Evolutionary conservation across 2,329 filamentous ascomycete genomes (phyloP), one percentile per base, ranked within the genome.

Genomic region (Trichophaea hybrida): DNA sequence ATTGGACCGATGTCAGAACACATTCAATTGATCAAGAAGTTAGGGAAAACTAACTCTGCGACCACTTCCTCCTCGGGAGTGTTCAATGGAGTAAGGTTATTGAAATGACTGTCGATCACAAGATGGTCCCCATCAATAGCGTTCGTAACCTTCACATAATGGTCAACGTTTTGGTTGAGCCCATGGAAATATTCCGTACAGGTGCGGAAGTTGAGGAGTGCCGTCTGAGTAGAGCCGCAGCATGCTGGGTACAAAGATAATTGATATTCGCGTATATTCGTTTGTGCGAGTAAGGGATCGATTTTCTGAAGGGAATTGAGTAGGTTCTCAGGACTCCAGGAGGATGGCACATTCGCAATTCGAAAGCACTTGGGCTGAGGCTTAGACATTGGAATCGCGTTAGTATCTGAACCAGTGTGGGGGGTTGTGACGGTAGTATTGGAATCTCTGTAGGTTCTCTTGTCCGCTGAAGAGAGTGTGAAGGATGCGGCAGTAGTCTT

Each of bases 71-170:
- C 44, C 6, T 48, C 44, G 44, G 44, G 44, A 5, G 17, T 32
- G 40, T n/a, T 51, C 44, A 57, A 31, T 33, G 53, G 53, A 6
- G 58, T 60, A n/a, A 60, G 15, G 33, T 17, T 24, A 31, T 51
- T 31, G 44, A 60, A 60, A 40, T 51, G 15, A 6, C 31, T 43
- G 44, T 57, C 44, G 31, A 60, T 44, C 6, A 17, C 7, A 48
- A 48, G 57, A 6, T 17, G 15, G 15, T 6, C 44, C 6, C 7
- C 7, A 17, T 7, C n/a, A n/a, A n/a, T n/a, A n/a, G n/a, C n/a
- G n/a, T n/a, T n/a, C n/a, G n/a, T 8, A 17, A 48, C 44, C 15
- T 10, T 48, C 44, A 8, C 44, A 8, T 48, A 17, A 48, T 48
- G 7, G 6, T 48, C 24, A 13, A 17, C 10, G 6, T 48, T 6